phyloP scores from a whole-genome alignment of 164 flowering plant genomes.

The Sedum album region DNA sequence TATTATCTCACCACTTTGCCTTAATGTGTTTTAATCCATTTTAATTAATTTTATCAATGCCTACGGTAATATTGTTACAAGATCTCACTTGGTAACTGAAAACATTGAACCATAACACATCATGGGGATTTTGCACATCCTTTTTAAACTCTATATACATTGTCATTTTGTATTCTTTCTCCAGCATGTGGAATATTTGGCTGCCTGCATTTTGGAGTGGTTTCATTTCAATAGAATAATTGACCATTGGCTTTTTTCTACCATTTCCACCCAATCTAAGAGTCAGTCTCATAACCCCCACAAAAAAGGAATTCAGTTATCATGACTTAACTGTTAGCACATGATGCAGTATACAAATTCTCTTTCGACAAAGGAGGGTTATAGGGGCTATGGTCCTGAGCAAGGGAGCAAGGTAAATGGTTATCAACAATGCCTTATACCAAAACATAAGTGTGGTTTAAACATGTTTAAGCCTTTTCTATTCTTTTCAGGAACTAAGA shows the following conservation, averaged over 20 bases:
- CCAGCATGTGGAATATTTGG: background rate
- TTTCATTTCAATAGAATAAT: too few species aligned
- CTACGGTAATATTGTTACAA: too few species aligned
- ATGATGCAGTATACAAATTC: background rate
- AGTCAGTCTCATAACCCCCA: background rate
- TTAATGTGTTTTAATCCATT: background rate
- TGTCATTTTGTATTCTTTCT: background rate
- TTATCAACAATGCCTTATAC: background rate
- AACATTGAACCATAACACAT: background rate
- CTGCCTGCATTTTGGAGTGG: too few species aligned
- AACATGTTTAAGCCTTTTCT: background rate
- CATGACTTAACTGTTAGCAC: background rate
- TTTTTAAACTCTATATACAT: background rate
- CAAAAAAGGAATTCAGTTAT: background rate
- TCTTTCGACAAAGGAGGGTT: background rate
- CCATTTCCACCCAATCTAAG: background rate
- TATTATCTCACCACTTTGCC: too few species aligned
- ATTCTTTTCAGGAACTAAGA: slow-evolving; percentile 42
- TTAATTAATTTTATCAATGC: too few species aligned
- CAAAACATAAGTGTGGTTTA: background rate
- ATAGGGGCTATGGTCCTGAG: background rate
- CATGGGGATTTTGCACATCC: background rate
- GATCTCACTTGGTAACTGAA: background rate
- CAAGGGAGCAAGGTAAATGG: background rate
- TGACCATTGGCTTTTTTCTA: background rate